Evolutionary conservation across 2,329 filamentous ascomycete species (phyloP).

Genomic region (Blumeria hordei): DNA sequence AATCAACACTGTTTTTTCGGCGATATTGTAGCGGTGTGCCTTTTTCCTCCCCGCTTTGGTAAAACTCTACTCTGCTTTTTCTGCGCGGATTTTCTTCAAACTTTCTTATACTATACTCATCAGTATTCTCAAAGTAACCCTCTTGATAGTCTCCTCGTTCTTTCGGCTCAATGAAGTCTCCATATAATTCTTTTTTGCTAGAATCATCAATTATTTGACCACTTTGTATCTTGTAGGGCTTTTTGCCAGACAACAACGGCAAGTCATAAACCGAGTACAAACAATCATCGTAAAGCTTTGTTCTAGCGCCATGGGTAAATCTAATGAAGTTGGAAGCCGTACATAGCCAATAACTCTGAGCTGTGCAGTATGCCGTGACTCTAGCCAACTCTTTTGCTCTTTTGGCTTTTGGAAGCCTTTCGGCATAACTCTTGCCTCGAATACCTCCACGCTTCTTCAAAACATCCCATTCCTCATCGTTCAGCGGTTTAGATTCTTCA

Average conservation of each 20-base stretch:
- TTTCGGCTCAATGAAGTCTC: conserved; percentile 88
- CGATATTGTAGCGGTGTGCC: conserved; percentile 16
- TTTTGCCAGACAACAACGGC: conserved; percentile 60
- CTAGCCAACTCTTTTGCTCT: conserved; percentile 70
- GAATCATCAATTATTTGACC: conserved; percentile 81
- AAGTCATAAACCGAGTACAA: conserved; percentile 88
- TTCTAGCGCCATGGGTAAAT: conserved; percentile 69
- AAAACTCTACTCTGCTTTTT: conserved; percentile 14
- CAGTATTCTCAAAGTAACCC: conserved; percentile 57
- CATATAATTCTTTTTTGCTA: conserved; percentile 74
- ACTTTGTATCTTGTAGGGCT: conserved; percentile 72
- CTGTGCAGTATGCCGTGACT: conserved; percentile 88
- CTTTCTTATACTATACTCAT: conserved; percentile 27
- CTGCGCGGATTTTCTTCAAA: conserved; percentile 21
- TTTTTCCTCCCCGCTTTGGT: conserved; percentile 16
- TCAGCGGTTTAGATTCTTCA: conserved; percentile 40
- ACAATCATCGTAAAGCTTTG: conserved; percentile 94
- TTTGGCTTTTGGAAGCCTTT: conserved; percentile 70
- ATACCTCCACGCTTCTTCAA: conserved; percentile 35
- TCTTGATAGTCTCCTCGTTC: conserved; percentile 76
- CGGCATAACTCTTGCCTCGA: conserved; percentile 72
- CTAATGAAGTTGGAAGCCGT: conserved; percentile 73
- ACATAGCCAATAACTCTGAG: conserved; percentile 76
- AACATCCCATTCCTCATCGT: conserved; percentile 42
- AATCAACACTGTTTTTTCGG: conserved; percentile 26